Conservation (phyloP, 2,329 filamentous ascomycete species). For the Penicillium sp. region DNA sequence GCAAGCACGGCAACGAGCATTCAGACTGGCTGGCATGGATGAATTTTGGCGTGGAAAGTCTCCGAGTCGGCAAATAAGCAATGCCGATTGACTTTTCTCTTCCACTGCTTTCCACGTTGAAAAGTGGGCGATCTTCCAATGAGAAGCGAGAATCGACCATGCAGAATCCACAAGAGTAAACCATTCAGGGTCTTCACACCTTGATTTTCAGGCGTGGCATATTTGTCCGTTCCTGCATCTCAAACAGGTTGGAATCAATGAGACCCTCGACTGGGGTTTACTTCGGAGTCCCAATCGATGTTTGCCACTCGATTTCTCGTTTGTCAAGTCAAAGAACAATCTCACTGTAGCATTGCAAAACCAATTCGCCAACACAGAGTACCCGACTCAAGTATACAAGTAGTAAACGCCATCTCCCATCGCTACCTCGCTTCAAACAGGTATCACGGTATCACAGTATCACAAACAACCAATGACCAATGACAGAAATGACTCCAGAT, state of each 20-base stretch:
- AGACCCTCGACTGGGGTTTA: background rate
- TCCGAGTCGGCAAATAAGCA: constrained; percentile 5
- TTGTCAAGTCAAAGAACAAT: background rate
- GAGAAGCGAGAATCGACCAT: background rate
- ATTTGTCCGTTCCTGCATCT: too few species aligned
- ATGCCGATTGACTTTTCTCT: background rate
- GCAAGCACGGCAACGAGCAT: background rate
- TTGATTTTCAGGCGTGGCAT: too few species aligned
- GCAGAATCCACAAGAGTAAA: background rate
- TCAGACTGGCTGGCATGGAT: background rate
- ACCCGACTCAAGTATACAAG: background rate
- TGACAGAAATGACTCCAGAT: background rate
- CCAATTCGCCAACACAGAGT: background rate
- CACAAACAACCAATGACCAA: constrained; percentile 6
- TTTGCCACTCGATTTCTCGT: background rate
- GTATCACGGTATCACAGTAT: constrained; percentile 1
- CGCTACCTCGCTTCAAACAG: background rate
- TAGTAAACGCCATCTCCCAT: background rate
- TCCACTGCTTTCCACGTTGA: background rate
- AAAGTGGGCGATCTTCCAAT: background rate
- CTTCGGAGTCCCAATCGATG: background rate
- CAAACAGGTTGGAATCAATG: too few species aligned
- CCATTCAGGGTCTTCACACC: background rate
- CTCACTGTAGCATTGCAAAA: too few species aligned
- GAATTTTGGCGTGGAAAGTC: background rate